Percentiles rank a stretch among this genome's conserved stretches.
phyloP scores from a whole-genome alignment of 2,329 filamentous ascomycete species.

The Nectriaceae sp. region DNA sequence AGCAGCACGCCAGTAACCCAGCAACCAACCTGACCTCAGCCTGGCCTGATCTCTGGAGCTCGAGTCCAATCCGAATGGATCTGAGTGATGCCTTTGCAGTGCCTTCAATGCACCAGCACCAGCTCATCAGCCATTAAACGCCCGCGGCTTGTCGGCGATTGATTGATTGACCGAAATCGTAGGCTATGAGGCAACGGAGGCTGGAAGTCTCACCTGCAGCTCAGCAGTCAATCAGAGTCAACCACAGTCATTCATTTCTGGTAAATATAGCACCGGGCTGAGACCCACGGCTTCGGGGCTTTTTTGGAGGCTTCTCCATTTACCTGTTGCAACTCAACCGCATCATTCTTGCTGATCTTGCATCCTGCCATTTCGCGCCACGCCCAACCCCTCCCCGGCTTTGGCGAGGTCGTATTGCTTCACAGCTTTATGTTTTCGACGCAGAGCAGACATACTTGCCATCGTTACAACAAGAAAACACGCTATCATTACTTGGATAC shows the following conservation, averaged over 20 bases:
- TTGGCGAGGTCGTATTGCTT: neutral
- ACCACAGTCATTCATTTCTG: constrained; percentile 1
- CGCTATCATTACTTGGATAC: too few relatives aligned
- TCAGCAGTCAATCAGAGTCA: neutral
- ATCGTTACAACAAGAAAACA: too few relatives aligned
- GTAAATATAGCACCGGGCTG: constrained; percentile 26
- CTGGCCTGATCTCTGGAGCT: too few relatives aligned
- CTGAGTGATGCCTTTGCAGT: too few relatives aligned
- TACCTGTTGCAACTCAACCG: constrained; percentile 14
- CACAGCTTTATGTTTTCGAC: too few relatives aligned
- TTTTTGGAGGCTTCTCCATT: constrained; percentile 10
- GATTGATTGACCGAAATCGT: neutral
- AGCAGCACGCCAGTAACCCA: too few relatives aligned
- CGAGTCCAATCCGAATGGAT: too few relatives aligned
- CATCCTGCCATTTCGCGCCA: constrained; percentile 10
- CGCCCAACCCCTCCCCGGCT: too few relatives aligned
- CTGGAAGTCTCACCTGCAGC: neutral
- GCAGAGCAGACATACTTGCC: too few relatives aligned
- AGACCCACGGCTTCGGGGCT: constrained; percentile 6
- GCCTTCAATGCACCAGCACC: neutral
- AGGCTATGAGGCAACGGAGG: neutral
- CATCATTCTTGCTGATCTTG: constrained; percentile 4
- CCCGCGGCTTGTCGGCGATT: neutral
- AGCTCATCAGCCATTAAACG: neutral
- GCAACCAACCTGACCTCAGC: too few relatives aligned